Evolutionary conservation across 2,329 filamentous ascomycete species (phyloP), one percentile per base, ranked within the genome.

Genomic region (Phoma sp.): DNA sequence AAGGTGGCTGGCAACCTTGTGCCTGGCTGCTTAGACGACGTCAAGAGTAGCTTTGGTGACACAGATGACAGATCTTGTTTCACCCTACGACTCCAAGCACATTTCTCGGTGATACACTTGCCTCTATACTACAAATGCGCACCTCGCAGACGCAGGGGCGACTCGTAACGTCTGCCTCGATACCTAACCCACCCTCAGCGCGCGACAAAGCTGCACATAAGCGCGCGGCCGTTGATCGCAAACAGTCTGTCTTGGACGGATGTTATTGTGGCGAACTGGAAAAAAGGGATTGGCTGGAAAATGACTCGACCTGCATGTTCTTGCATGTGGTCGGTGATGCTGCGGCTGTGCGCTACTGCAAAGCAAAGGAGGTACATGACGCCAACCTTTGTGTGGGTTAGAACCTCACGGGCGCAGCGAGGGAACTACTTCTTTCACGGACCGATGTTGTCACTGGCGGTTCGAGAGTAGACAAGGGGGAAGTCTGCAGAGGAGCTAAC

Each of bases 1-100:
- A 52, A 52, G 54, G 51, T 62, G 59, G 59, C 64, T 64, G 63
- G 60, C 54, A 45, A 44, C 38, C 55, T 63, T 57, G 47, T 29
- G 47, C 33, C 33, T 35, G 37, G 41, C 52, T 50, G 46, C 41
- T 55, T 45, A 50, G 39, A 56, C 61, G 47, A 66, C 47, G 55
- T 56, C 48, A 52, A 56, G 52, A 59, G 40, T 50, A 54, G 52
- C 40, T 55, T 42, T 53, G 44, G 69, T 63, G 55, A 67, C 64
- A 69, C 66, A 69, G 61, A 62, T 55, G 60, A 62, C 62, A 64
- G 61, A 61, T 60, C 56, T 58, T 52, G 68, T 72, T 71, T 69
- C 68, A 70, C 63, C 60, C 61, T 55, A 44, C 25, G 22, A 35
- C 18, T 10, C 37, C 55, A 54, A 57, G 59, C 56, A 59, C 51